Conservation (phyloP, 768 basidiomycete species). For the Solioccasus polychromus region DNA sequence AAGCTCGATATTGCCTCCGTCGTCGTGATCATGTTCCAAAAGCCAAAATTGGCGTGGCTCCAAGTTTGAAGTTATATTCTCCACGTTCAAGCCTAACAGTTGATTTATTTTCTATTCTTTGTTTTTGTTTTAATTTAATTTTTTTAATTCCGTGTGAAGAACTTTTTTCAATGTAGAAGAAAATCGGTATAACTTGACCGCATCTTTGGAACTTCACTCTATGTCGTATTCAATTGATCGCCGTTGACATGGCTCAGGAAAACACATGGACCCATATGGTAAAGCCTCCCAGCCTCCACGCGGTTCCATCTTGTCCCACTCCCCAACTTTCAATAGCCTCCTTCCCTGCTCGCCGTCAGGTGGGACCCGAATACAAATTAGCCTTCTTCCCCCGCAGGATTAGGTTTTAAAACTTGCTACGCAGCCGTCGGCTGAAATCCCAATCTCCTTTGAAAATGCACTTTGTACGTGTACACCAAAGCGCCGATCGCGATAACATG, state of each 20-base stretch:
- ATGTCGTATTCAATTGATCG: slow-evolving; percentile 36
- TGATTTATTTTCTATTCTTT: slow-evolving; percentile 15
- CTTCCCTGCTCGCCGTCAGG: slow-evolving; percentile 10
- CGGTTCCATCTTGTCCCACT: slow-evolving; percentile 27
- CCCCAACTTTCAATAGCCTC: too few species aligned
- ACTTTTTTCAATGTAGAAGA: slow-evolving; percentile 9
- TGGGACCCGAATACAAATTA: slow-evolving; percentile 13
- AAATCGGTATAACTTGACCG: slow-evolving; percentile 5
- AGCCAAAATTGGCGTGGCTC: too few species aligned
- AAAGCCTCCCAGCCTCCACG: slow-evolving; percentile 24
- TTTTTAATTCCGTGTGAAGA: slow-evolving; percentile 19
- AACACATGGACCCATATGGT: slow-evolving; percentile 31
- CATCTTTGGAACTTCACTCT: slow-evolving; percentile 26
- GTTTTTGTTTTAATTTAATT: slow-evolving; percentile 16
- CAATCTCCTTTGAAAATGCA: slow-evolving; percentile 50
- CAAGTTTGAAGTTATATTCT: too few species aligned
- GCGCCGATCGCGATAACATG: slow-evolving; percentile 32
- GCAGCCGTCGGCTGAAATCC: slow-evolving; percentile 47
- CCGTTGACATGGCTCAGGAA: slow-evolving; percentile 32
- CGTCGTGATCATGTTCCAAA: too few species aligned
- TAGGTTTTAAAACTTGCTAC: slow-evolving; percentile 4
- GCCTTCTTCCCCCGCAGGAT: slow-evolving; percentile 19
- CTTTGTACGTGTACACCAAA: slow-evolving; percentile 29
- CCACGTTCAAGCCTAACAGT: slow-evolving; percentile 1
- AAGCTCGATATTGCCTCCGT: too few species aligned